These are phyloP conservation scores for Curvularia lunata DNA, from an alignment of 2,329 filamentous ascomycete species.

Conservation along the genomic window DNA sequence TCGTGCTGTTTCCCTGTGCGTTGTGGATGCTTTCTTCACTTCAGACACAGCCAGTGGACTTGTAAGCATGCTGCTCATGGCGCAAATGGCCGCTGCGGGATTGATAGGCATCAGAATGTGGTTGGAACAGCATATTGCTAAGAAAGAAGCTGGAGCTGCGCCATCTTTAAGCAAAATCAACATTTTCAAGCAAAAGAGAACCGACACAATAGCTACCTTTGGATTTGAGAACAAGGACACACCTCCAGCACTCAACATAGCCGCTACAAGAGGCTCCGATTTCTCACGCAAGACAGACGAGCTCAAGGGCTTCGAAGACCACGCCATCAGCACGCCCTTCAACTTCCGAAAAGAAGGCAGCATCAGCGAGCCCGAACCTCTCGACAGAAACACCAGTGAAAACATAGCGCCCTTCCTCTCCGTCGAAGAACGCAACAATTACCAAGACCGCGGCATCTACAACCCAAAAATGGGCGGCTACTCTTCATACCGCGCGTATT, in stretches of 20 bases:
- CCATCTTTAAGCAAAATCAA: conserved; percentile 1
- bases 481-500: neutral
- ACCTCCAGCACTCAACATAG: conserved; percentile 12
- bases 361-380: neutral
- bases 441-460: conserved; percentile 20
- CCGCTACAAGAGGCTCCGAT: conserved; percentile 6
- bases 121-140: conserved; percentile 38
- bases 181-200: conserved; percentile 4
- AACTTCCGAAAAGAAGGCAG: conserved; percentile 33
- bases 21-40: conserved; percentile 36
- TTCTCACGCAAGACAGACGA: conserved; percentile 23
- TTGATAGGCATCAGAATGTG: conserved; percentile 31
- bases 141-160: conserved; percentile 12
- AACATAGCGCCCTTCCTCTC: neutral
- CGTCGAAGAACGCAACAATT: conserved; percentile 11
- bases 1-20: conserved; percentile 34
- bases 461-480: conserved; percentile 10
- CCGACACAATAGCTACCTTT: conserved; percentile 28
- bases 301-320: conserved; percentile 29
- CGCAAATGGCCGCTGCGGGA: conserved; percentile 30
- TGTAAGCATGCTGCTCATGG: conserved; percentile 25
- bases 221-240: conserved; percentile 23
- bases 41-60: conserved; percentile 24
- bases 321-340: conserved; percentile 29
- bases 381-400: neutral